Percentiles rank a stretch among this genome's conserved stretches.
Conservation (phyloP, 1,284 basidiomycete genomes). For the Somion occarium region DNA sequence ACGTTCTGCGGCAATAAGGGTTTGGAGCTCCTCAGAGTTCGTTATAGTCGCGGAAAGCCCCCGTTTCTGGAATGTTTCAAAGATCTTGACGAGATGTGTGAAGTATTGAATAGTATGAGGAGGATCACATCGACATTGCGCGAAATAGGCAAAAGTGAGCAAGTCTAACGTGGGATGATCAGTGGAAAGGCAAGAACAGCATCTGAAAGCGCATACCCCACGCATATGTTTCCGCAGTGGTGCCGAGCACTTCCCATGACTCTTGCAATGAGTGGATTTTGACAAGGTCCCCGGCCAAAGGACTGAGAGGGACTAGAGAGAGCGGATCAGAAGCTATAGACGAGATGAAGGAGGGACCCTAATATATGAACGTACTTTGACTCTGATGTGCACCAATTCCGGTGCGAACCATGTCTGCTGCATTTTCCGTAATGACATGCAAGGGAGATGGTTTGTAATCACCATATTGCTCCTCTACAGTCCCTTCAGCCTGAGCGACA, state of each 20-base stretch:
- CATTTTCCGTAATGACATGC: slow-evolving; percentile 49
- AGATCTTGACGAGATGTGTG: slow-evolving; percentile 47
- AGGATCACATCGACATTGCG: slow-evolving; percentile 76
- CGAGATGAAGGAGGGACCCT: slow-evolving; percentile 4
- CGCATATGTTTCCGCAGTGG: slow-evolving; percentile 62
- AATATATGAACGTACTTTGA: slow-evolving; percentile 49
- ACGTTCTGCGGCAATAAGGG: slow-evolving; percentile 52
- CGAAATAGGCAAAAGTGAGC: slow-evolving; percentile 68
- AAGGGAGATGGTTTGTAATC: slow-evolving; percentile 16
- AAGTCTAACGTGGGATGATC: slow-evolving; percentile 42
- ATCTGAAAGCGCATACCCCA: slow-evolving; percentile 55
- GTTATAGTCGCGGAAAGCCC: slow-evolving; percentile 28
- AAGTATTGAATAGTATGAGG: slow-evolving; percentile 57
- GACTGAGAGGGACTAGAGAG: slow-evolving; percentile 46
- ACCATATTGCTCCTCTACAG: slow-evolving; percentile 18
- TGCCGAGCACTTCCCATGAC: slow-evolving; percentile 46
- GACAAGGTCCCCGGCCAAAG: slow-evolving; percentile 36
- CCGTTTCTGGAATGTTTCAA: slow-evolving; percentile 41
- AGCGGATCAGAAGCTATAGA: not conserved
- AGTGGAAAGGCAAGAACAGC: no score
- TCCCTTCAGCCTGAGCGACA: no score
- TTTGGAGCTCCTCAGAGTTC: slow-evolving; percentile 42
- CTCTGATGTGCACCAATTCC: slow-evolving; percentile 71
- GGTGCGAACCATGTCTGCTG: slow-evolving; percentile 62
- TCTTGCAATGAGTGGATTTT: slow-evolving; percentile 28